Evolutionary conservation across 345 rosid species (phyloP).

Genomic region (Heritiera littoralis): DNA sequence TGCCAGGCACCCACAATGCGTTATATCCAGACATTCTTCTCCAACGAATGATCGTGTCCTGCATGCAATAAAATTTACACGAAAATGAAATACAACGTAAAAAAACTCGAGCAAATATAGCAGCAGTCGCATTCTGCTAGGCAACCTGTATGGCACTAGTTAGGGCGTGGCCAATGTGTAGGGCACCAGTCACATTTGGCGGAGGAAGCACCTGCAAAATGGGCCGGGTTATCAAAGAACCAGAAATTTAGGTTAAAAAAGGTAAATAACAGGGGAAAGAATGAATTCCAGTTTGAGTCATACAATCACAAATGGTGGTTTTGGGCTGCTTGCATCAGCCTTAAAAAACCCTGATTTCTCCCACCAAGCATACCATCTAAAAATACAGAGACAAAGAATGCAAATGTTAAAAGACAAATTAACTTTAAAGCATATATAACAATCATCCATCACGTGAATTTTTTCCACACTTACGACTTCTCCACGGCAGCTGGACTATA

Average conservation of each 20-base stretch:
- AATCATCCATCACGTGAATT: neutral
- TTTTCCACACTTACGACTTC: slow-evolving; percentile 61
- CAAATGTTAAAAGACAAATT: slow-evolving; percentile 2
- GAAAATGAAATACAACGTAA: slow-evolving; percentile 5
- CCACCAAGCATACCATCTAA: slow-evolving; percentile 97
- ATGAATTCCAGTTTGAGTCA: slow-evolving; percentile 27
- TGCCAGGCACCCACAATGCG: slow-evolving; percentile 92
- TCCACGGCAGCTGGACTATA: slow-evolving; percentile 79
- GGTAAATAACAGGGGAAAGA: neutral
- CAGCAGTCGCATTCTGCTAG: slow-evolving; percentile 9
- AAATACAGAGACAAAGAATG: slow-evolving; percentile 23
- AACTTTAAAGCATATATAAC: neutral
- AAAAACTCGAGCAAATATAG: slow-evolving; percentile 9
- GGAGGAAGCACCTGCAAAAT: slow-evolving; percentile 87
- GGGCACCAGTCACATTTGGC: slow-evolving; percentile 96
- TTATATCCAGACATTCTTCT: slow-evolving; percentile 96
- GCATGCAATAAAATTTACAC: slow-evolving; percentile 17
- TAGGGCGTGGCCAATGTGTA: slow-evolving; percentile 97
- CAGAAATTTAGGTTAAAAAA: neutral
- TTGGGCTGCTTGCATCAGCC: slow-evolving; percentile 75
- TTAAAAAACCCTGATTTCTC: slow-evolving; percentile 66
- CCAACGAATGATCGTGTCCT: slow-evolving; percentile 95
- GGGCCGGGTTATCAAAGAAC: slow-evolving; percentile 10
- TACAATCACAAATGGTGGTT: slow-evolving; percentile 79
- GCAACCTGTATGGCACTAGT: slow-evolving; percentile 81